Base-by-base conservation (phyloP, 2,329 filamentous ascomycete species). In the Aspergillus sp. region DNA sequence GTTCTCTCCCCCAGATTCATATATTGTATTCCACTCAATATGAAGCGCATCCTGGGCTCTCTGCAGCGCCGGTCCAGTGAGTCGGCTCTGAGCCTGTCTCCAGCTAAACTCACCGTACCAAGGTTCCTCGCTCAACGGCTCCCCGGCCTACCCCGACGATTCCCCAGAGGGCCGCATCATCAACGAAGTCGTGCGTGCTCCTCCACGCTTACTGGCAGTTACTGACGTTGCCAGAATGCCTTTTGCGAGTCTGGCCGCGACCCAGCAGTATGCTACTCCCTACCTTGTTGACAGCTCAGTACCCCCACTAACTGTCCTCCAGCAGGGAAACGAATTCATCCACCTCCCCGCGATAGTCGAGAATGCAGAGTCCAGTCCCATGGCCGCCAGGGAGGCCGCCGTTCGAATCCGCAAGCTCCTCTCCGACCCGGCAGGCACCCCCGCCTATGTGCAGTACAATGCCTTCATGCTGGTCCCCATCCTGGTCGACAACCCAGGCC, bases 381-480 rank as follows among this genome's bases (percentile, higher is more conserved):
- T 70, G 29, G 91, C 91, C 4, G 88, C 89, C 15, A 77, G 80
- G 43, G 82, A 88, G 49, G 85, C 84, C 47, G 86, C 86, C 30
- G 68, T 75, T 44, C 69, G 82, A 44, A 85, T 96, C 53, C 82
- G 85, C 55, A 88, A 85, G 58, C 89, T 80, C 57, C 68, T 98
- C 38, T 72, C 76, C 47, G 80, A 78, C 44, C 82, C 88, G 28
- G 78, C 84, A 60, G 69, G 62, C 43, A 55, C 55, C 20, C 62
- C 68, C 27, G 76, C 84, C 7, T 78, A 82, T 48, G 78, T 80
- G 46, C 89, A 96, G 60, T 96, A 95, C 71, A 95, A 96, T 64
- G 82, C 86, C 42, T 78, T 96, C 51, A 96, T 96, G 91, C 74
- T 98, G 35, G 71, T 93, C 46, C 81, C 89, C 40, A 98, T 98